Conservation (phyloP, 2,329 filamentous ascomycete genomes). For the Diaporthe eres region DNA sequence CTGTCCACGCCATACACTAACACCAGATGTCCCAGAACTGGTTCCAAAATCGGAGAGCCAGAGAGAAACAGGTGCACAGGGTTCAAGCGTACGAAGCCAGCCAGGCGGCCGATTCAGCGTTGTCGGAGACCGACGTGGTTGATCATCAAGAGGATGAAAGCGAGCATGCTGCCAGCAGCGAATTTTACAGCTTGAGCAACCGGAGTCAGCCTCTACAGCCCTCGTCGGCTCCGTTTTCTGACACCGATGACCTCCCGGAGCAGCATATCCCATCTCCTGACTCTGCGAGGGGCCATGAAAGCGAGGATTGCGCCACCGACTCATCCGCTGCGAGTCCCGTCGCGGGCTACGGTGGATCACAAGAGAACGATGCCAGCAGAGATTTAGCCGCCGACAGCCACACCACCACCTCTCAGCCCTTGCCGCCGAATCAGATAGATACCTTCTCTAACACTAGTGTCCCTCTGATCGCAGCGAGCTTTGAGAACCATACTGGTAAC, state of each 20-base stretch:
- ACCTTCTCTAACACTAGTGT: constrained; percentile 17
- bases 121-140: constrained; percentile 51
- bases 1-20: constrained; percentile 47
- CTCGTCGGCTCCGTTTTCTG: constrained; percentile 55
- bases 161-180: constrained; percentile 46
- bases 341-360: background rate
- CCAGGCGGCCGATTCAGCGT: constrained; percentile 55
- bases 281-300: constrained; percentile 25
- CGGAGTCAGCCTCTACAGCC: constrained; percentile 52
- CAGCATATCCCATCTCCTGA: constrained; percentile 24
- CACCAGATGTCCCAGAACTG: constrained; percentile 66
- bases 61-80: constrained; percentile 75
- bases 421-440: constrained; percentile 19
- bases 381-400: constrained; percentile 1
- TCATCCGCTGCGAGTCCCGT: constrained; percentile 25
- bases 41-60: constrained; percentile 77
- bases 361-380: background rate
- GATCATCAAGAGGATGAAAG: constrained; percentile 49
- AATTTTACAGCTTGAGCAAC: constrained; percentile 52
- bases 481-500: constrained; percentile 22
- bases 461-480: constrained; percentile 25
- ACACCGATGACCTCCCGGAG: constrained; percentile 46
- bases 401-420: constrained; percentile 1
- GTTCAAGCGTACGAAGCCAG: constrained; percentile 64
- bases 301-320: constrained; percentile 27